phyloP scores from a whole-genome alignment of 306 rosid species.

The Fagus sylvatica region DNA sequence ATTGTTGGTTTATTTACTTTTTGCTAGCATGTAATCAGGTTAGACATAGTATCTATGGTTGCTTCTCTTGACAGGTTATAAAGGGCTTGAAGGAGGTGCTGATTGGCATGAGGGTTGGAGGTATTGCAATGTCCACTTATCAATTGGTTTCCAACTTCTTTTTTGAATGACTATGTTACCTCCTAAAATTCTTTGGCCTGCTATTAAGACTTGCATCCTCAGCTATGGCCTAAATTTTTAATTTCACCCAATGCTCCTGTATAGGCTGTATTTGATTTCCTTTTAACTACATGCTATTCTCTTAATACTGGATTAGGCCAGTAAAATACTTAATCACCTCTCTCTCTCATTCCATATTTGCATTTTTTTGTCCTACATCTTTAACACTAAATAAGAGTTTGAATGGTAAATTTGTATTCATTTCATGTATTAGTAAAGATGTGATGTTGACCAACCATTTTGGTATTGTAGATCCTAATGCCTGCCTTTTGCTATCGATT shows the following conservation, averaged over 20 bases:
- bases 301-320: neutral
- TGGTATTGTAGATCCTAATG: neutral
- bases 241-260: neutral
- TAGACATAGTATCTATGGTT: slow-evolving; percentile 13
- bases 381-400: neutral
- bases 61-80: slow-evolving; percentile 58
- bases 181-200: too few species aligned
- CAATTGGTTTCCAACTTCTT: neutral
- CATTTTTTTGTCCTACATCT: neutral
- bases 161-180: too few species aligned
- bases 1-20: neutral
- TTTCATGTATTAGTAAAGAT: neutral
- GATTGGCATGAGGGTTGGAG: slow-evolving; percentile 84
- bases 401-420: neutral
- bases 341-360: neutral
- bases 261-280: neutral
- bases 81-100: slow-evolving; percentile 82
- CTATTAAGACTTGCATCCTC: too few species aligned
- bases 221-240: neutral
- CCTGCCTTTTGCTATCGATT: neutral
- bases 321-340: neutral
- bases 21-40: slow-evolving; percentile 3
- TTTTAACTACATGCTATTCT: neutral
- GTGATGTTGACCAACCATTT: neutral
- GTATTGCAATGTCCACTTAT: slow-evolving; percentile 35